These are phyloP conservation scores for Cryptosporidium canis DNA, from an alignment of 169 alveolate species.

Conservation along the genomic window DNA sequence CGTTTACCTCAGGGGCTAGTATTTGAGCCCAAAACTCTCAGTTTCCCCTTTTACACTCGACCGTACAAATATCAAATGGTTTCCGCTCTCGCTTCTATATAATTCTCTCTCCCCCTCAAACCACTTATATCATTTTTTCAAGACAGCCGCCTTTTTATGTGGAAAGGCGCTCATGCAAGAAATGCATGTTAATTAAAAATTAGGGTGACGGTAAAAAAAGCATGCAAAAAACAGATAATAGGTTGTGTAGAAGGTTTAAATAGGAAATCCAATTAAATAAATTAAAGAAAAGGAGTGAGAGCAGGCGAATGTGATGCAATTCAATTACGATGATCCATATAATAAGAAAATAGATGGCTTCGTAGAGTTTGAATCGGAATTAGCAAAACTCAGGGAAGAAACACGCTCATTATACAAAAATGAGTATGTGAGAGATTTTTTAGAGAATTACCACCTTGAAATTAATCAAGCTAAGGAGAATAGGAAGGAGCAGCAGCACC, in stretches of 20 bases:
- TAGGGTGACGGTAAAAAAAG: background rate
- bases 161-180: background rate
- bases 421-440: slow-evolving; percentile 55
- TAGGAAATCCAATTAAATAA: background rate
- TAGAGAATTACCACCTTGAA: slow-evolving; percentile 32
- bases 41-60: background rate
- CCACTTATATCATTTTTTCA: background rate
- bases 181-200: background rate
- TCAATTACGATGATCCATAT: slow-evolving; percentile 27
- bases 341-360: background rate
- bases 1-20: too few species aligned
- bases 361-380: slow-evolving; percentile 46
- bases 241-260: background rate
- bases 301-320: slow-evolving; percentile 43
- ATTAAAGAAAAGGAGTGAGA: background rate
- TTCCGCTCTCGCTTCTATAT: background rate
- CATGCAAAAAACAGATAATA: slow-evolving; percentile 10
- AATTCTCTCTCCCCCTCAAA: background rate
- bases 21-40: too few species aligned
- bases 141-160: background rate
- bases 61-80: too few species aligned
- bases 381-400: slow-evolving; percentile 42
- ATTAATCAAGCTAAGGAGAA: background rate
- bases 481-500: background rate
- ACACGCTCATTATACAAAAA: slow-evolving; percentile 36